A percentile compares a stretch with the other conserved stretches of the same genome.
Evolutionary conservation across 345 rosid genomes (phyloP).

Genomic region (Sisymbrium altissimum): DNA sequence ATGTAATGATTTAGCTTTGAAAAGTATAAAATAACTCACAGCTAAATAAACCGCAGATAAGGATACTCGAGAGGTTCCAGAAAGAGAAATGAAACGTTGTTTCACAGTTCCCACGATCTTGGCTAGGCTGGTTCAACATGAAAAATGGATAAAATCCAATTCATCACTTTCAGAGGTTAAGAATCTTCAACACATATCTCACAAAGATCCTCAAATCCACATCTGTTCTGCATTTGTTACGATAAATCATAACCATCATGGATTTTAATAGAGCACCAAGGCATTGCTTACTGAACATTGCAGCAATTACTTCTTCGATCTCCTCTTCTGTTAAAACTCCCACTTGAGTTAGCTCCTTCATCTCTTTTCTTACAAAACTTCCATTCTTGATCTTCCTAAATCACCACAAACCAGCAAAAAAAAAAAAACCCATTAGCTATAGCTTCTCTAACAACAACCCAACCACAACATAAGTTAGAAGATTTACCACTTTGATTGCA

Average conservation of each 20-base stretch:
- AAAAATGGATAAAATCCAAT: neutral
- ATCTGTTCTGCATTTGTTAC: conserved; percentile 68
- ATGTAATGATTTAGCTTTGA: conserved; percentile 78
- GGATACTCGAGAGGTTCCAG: conserved; percentile 67
- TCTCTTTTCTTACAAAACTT: conserved; percentile 91
- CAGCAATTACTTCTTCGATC: conserved; percentile 54
- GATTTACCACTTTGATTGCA: no score
- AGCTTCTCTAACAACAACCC: no score
- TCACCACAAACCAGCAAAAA: no score
- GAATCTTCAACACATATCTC: conserved; percentile 94
- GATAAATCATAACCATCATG: neutral
- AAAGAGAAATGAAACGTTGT: conserved; percentile 66
- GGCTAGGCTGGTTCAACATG: conserved; percentile 57
- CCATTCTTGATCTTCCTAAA: conserved; percentile 98
- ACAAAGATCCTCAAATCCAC: conserved; percentile 83
- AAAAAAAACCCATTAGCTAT: no score
- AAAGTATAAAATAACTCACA: conserved; percentile 25
- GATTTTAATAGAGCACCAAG: neutral
- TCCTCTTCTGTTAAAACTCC: conserved; percentile 70
- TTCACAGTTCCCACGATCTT: conserved; percentile 81
- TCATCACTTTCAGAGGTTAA: conserved; percentile 49
- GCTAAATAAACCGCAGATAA: conserved; percentile 60
- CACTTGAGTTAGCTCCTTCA: conserved; percentile 64
- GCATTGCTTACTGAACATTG: neutral
- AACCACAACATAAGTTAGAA: no score